Conservation (phyloP, 106 monocot species). For the Posidonia australis region DNA sequence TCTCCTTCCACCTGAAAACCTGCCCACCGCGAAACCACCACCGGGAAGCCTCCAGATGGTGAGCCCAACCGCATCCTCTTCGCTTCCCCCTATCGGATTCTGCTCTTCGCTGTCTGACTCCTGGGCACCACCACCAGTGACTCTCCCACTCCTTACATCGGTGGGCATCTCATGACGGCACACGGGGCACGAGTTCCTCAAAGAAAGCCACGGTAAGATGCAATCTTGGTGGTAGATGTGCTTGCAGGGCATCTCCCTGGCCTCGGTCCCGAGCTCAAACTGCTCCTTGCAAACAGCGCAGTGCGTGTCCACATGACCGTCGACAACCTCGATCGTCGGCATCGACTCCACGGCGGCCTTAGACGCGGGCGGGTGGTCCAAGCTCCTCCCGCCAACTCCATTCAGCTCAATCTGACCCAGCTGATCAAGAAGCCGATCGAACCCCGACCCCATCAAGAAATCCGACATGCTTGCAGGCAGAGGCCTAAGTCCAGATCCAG, state of each 20-base stretch:
- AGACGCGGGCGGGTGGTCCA: slow-evolving; percentile 18
- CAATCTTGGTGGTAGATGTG: slow-evolving; percentile 22
- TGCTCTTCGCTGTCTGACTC: background rate
- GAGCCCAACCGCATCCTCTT: slow-evolving; percentile 13
- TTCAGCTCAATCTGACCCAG: slow-evolving; percentile 17
- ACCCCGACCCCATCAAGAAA: slow-evolving; percentile 24
- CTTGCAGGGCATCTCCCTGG: slow-evolving; percentile 21
- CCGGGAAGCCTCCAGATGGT: slow-evolving; percentile 28
- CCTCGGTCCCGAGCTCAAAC: slow-evolving; percentile 17
- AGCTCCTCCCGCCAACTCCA: slow-evolving; percentile 10
- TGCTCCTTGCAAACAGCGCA: slow-evolving; percentile 20
- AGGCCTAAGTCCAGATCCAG: slow-evolving; percentile 14
- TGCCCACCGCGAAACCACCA: slow-evolving; percentile 25
- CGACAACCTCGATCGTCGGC: slow-evolving; percentile 13
- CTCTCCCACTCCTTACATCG: background rate
- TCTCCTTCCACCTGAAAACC: slow-evolving; percentile 24
- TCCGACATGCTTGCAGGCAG: slow-evolving; percentile 20
- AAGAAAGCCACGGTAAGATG: slow-evolving; percentile 22
- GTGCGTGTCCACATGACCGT: slow-evolving; percentile 13
- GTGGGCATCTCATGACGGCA: slow-evolving; percentile 22
- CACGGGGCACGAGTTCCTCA: slow-evolving; percentile 23
- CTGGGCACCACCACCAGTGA: background rate
- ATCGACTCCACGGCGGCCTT: slow-evolving; percentile 20
- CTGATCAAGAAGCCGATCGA: slow-evolving; percentile 24
- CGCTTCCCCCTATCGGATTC: background rate